Evolutionary conservation across 2,329 filamentous ascomycete species (phyloP), one percentile per base, ranked within the genome.

Genomic region (Beauveria rudraprayagi): DNA sequence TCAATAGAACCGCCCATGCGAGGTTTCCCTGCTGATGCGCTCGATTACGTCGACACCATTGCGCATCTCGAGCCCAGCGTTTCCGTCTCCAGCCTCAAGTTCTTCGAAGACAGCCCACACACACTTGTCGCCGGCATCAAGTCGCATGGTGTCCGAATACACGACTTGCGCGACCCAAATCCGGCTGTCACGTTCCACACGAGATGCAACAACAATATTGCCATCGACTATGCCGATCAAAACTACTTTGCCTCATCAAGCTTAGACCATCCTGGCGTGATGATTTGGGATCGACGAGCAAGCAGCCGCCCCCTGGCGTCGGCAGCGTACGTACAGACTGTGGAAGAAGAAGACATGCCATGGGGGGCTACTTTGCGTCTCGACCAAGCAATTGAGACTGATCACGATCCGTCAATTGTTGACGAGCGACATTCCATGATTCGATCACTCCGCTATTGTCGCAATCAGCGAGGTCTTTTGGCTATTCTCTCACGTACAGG

Each of bases 201-300:
- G 4, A 84, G 83, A 66, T 86, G 84, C 67, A 87, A 86, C 70
- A 88, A 88, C 66, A 88, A 88, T 65, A 71, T 94, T 60, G 83
- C 89, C 17, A 90, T 94, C 63, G 90, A 94, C 74, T 90, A 89
- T 63, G 78, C 85, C 24, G 89, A 95, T 67, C 85, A 88, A 65
- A 92, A 94, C 67, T 93, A 92, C 72, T 93, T 94, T 74, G 86
- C 90, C 1, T 92, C 90, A 1, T 91, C 89, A 16, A 87, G 88
- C 3, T 76, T 90, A 14, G 89, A 90, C 62, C 86, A 90, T 55
- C 87, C 90, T 0, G 85, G 85, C 8, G 80, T 93, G 56, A 86
- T 88, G 71, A 80, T 93, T 37, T 93, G 90, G 90, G 90, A 93
- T 69, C 84, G 87, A 28, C 85, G 90, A 48, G 82, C 81, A n/a